These are phyloP conservation scores for Ascosphaera acerosa DNA, from an alignment of 2,329 filamentous ascomycete genomes.

Conservation along the genomic window DNA sequence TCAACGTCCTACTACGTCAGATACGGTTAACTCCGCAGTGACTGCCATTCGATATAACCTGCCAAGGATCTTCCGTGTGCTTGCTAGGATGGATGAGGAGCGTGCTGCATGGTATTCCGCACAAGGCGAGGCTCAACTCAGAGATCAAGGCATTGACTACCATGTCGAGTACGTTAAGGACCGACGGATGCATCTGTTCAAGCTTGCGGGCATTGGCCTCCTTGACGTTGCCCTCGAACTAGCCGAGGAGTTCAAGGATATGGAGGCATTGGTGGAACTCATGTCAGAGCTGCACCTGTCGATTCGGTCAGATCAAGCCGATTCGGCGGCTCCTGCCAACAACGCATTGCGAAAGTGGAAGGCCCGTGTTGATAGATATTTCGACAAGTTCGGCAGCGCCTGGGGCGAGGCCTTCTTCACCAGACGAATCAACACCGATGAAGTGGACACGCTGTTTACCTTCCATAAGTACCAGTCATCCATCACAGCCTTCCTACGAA, in stretches of 20 bases:
- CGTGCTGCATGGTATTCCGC: conserved; percentile 31
- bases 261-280: conserved; percentile 32
- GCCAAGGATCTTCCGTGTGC: conserved; percentile 28
- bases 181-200: conserved; percentile 23
- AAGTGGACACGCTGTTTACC: conserved; percentile 40
- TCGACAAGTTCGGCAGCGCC: conserved; percentile 23
- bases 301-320: conserved; percentile 9
- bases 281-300: conserved; percentile 19
- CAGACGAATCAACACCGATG: conserved; percentile 41
- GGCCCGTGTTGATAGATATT: conserved; percentile 20
- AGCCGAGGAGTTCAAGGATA: conserved; percentile 37
- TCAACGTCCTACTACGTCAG: conserved; percentile 9
- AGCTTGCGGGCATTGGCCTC: conserved; percentile 26
- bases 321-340: conserved; percentile 7
- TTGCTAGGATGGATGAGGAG: conserved; percentile 33
- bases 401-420: conserved; percentile 52
- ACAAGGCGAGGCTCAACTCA: conserved; percentile 24
- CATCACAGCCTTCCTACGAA: conserved; percentile 55
- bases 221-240: conserved; percentile 32
- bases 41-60: conserved; percentile 23
- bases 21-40: background rate
- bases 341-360: conserved; percentile 10
- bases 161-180: conserved; percentile 17
- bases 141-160: conserved; percentile 24
- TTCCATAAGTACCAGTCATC: conserved; percentile 44